Evolutionary conservation across 2,329 filamentous ascomycete species (phyloP).

Genomic region (Colletotrichum magnum): DNA sequence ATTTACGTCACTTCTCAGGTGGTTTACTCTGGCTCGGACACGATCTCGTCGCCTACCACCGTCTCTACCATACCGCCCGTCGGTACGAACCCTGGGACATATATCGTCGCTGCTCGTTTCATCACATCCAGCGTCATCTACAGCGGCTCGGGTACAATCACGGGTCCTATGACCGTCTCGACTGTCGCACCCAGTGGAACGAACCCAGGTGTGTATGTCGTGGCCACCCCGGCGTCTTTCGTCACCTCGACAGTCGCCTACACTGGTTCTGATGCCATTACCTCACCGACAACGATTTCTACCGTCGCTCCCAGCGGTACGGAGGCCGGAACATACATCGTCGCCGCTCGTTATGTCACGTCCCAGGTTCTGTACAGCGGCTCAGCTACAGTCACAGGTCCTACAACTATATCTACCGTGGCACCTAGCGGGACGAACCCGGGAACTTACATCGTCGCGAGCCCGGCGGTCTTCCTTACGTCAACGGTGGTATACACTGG

Average conservation of each 20-base stretch:
- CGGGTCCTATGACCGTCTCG: slow-evolving; percentile 1
- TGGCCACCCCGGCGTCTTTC: slow-evolving; percentile 21
- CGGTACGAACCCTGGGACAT: slow-evolving; percentile 30
- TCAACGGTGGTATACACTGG: not conserved
- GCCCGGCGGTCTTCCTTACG: slow-evolving; percentile 4
- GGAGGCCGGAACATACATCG: slow-evolving; percentile 24
- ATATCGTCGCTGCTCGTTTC: slow-evolving; percentile 22
- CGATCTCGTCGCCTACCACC: slow-evolving; percentile 19
- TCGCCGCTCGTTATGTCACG: slow-evolving; percentile 29
- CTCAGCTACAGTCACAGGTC: slow-evolving; percentile 19
- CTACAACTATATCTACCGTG: slow-evolving; percentile 24
- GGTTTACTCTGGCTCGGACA: slow-evolving; percentile 10
- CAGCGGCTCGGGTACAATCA: not conserved
- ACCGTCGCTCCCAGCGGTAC: slow-evolving; percentile 22
- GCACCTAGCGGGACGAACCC: slow-evolving; percentile 28
- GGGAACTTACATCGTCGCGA: slow-evolving; percentile 27
- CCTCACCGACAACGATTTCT: slow-evolving; percentile 4
- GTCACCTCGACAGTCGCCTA: slow-evolving; percentile 1
- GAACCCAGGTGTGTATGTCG: slow-evolving; percentile 33
- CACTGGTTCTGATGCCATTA: not conserved
- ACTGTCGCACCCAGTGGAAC: slow-evolving; percentile 24
- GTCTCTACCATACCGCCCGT: slow-evolving; percentile 19
- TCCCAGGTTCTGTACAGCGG: slow-evolving; percentile 22
- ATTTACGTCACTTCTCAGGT: slow-evolving; percentile 17
- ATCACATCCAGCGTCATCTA: not conserved